These are phyloP conservation scores for Leucogyrophana mollusca DNA, from an alignment of 768 basidiomycete genomes.

Conservation along the genomic window DNA sequence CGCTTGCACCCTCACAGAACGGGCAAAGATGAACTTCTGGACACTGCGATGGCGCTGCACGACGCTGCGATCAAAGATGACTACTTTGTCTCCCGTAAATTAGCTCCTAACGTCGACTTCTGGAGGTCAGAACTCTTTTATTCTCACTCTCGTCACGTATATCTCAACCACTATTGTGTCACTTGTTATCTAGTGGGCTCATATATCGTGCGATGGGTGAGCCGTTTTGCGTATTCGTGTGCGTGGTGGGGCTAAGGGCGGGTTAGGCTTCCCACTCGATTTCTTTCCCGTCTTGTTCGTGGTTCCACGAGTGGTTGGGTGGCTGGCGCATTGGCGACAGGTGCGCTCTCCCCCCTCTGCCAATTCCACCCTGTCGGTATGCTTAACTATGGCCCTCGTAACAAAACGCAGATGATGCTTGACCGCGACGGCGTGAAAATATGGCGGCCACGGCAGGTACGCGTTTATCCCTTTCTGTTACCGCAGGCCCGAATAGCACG, in stretches of 20 bases:
- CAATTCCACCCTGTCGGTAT: conserved; percentile 6
- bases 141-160: background rate
- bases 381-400: background rate
- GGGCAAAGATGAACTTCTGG: conserved; percentile 79
- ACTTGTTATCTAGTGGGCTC: conserved; percentile 62
- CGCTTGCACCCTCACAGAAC: conserved; percentile 46
- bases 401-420: conserved; percentile 74
- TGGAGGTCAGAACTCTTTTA: conserved; percentile 49
- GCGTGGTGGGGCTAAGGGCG: background rate
- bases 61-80: conserved; percentile 89
- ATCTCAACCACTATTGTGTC: background rate
- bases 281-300: conserved; percentile 94
- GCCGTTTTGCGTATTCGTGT: conserved; percentile 22
- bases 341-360: conserved; percentile 32
- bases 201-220: conserved; percentile 92
- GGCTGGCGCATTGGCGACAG: conserved; percentile 93
- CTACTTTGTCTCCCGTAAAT: conserved; percentile 77
- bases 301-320: conserved; percentile 89
- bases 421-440: conserved; percentile 89
- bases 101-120: conserved; percentile 92
- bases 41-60: conserved; percentile 87
- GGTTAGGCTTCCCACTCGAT: conserved; percentile 83
- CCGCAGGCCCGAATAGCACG: background rate
- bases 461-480: conserved; percentile 10
- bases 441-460: conserved; percentile 84